Percentiles rank a stretch among this genome's conserved stretches.
Conservation (phyloP, 495 filamentous ascomycete species). For the Xylaria palmicola region DNA sequence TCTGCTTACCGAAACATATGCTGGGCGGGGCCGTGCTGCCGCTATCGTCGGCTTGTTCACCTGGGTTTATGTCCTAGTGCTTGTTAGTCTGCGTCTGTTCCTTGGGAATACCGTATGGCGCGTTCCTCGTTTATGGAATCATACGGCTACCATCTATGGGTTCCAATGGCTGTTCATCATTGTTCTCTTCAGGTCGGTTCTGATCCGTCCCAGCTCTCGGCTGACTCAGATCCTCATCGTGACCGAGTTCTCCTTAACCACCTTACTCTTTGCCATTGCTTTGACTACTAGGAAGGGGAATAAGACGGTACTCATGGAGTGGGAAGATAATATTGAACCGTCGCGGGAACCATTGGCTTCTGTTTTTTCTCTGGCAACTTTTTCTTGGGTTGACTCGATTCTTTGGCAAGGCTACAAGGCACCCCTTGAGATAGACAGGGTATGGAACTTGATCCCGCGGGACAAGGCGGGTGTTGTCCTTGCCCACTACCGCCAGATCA, state of each 20-base stretch:
- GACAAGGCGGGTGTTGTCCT: slow-evolving; percentile 83
- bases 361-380: slow-evolving; percentile 82
- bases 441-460: slow-evolving; percentile 87
- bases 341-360: slow-evolving; percentile 83
- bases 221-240: slow-evolving; percentile 61
- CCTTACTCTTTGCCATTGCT: slow-evolving; percentile 70
- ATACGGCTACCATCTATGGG: slow-evolving; percentile 84
- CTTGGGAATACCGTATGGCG: slow-evolving; percentile 65
- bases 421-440: slow-evolving; percentile 74
- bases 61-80: slow-evolving; percentile 80
- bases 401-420: slow-evolving; percentile 90
- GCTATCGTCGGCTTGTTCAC: slow-evolving; percentile 63
- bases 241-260: slow-evolving; percentile 69
- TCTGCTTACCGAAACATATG: slow-evolving; percentile 44
- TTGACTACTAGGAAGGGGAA: slow-evolving; percentile 88
- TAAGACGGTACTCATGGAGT: slow-evolving; percentile 80
- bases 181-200: slow-evolving; percentile 75
- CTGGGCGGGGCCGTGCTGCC: slow-evolving; percentile 45
- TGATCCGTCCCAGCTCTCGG: slow-evolving; percentile 74
- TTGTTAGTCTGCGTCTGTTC: slow-evolving; percentile 71
- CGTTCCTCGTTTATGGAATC: slow-evolving; percentile 82
- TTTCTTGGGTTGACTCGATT: slow-evolving; percentile 86
- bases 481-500: slow-evolving; percentile 76
- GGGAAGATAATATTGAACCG: slow-evolving; percentile 83
- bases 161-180: slow-evolving; percentile 77